Evolutionary conservation across 78 protist species (phyloP), one percentile per base, ranked within the genome.

Genomic region (Mantamonas sphyraenae): DNA sequence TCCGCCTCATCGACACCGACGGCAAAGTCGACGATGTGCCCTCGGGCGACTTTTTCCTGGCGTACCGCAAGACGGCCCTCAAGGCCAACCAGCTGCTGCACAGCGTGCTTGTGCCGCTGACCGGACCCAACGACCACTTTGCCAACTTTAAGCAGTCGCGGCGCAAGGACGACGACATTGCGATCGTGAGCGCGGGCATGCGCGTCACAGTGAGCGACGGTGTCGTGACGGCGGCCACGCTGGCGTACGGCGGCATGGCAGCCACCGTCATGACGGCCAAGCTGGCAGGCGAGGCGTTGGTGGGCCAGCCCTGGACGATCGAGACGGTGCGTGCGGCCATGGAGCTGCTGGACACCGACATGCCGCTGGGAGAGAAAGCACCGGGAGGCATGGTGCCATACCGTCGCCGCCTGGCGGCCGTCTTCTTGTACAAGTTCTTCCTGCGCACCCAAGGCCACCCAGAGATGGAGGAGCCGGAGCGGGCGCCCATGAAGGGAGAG

Each of bases 161-260:
- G 42, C 64, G 95, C 19, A 59, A 83, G 37, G 93, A 90, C 17
- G 96, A 92, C 76, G 96, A 90, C 72, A 92, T 92, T 62, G 91
- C 93, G 30, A 88, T 92, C 45, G 92, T 89, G 19, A 81, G 77
- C 28, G 70, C 85, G 30, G 77, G 76, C 38, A 38, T 90, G 65
- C 76, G 91, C 72, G 84, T 82, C 20, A 26, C n/a, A 0, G 56
- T 89, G 10, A 59, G n/a, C n/a, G n/a, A n/a, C n/a, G n/a, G n/a
- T 22, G n/a, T 20, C 22, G 66, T 83, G 31, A 60, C 57, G 19
- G 73, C 56, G 28, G 38, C 55, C 22, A 0, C 34, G 26, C 28
- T 77, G 47, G 70, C 75, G 35, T 83, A 20, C 74, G 88, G 88
- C 38, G 88, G 88, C n/a, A 28, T 83, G 64, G 82, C 77, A 7